These are phyloP conservation scores for Syzygium malaccense DNA, from an alignment of 441 rosid species.

Conservation along the genomic window DNA sequence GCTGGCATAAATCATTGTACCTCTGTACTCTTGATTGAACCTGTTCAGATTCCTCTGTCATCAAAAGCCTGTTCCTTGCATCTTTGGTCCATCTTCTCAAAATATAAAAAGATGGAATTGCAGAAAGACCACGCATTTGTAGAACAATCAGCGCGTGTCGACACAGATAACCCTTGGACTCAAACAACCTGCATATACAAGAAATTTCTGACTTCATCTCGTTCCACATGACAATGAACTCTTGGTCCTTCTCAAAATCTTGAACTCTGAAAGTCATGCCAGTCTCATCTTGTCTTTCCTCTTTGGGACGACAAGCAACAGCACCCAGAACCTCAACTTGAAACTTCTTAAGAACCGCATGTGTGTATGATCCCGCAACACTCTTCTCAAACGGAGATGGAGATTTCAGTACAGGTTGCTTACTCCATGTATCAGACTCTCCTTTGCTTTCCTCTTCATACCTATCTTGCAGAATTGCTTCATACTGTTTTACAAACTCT, in stretches of 20 bases:
- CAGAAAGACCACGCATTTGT: constrained; percentile 71
- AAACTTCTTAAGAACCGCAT: constrained; percentile 71
- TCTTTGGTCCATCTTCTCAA: constrained; percentile 84
- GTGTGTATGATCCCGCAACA: constrained; percentile 71
- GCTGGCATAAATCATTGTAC: constrained; percentile 61
- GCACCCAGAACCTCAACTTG: constrained; percentile 83
- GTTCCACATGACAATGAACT: constrained; percentile 63
- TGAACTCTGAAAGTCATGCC: constrained; percentile 55
- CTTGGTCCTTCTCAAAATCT: constrained; percentile 67
- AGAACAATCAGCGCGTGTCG: constrained; percentile 86
- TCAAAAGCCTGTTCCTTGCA: constrained; percentile 49
- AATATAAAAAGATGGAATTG: constrained; percentile 65
- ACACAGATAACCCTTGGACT: constrained; percentile 79
- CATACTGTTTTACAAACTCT: constrained; percentile 74
- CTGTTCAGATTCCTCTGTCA: constrained; percentile 55
- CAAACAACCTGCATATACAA: constrained; percentile 68
- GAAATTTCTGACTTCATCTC: constrained; percentile 62
- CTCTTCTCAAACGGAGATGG: constrained; percentile 88
- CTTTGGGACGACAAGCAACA: constrained; percentile 81
- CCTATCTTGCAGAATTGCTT: constrained; percentile 58
- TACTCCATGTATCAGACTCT: constrained; percentile 80
- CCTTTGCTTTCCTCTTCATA: constrained; percentile 90
- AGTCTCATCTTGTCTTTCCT: constrained; percentile 64
- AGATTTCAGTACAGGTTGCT: constrained; percentile 64
- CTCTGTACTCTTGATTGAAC: constrained; percentile 64